Conservation (phyloP, 1,284 basidiomycete genomes). For the Anthracocystis setariae region DNA sequence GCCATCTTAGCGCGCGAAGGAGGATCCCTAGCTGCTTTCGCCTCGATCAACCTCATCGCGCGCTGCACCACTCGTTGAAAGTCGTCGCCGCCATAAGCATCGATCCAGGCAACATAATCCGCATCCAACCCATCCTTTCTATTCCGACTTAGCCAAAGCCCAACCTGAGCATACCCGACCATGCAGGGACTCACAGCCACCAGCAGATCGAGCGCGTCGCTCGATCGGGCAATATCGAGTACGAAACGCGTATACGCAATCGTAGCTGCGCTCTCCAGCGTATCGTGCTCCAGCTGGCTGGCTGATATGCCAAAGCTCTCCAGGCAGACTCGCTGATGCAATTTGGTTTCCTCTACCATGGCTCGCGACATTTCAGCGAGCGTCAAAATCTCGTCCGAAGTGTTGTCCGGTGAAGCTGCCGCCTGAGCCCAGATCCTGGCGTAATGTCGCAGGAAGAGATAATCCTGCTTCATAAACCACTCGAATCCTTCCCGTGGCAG, state of each 20-base stretch:
- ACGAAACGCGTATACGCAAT: slow-evolving; percentile 64
- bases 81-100: slow-evolving; percentile 78
- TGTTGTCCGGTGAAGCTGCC: slow-evolving; percentile 69
- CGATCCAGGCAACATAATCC: slow-evolving; percentile 75
- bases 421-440: slow-evolving; percentile 74
- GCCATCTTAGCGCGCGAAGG: slow-evolving; percentile 75
- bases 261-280: slow-evolving; percentile 57
- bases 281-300: slow-evolving; percentile 38
- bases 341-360: slow-evolving; percentile 52
- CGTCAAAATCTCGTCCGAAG: slow-evolving; percentile 75
- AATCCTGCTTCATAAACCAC: slow-evolving; percentile 81
- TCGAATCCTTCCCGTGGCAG: slow-evolving; percentile 77
- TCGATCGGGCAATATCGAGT: slow-evolving; percentile 60
- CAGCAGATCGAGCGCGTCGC: slow-evolving; percentile 78
- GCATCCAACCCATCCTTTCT: slow-evolving; percentile 12
- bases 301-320: slow-evolving; percentile 45
- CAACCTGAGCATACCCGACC: slow-evolving; percentile 93
- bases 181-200: slow-evolving; percentile 87
- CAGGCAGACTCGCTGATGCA: slow-evolving; percentile 55
- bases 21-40: slow-evolving; percentile 71
- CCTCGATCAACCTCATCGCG: slow-evolving; percentile 74
- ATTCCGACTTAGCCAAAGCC: slow-evolving; percentile 72
- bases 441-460: slow-evolving; percentile 71
- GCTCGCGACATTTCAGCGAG: slow-evolving; percentile 73
- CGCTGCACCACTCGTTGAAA: slow-evolving; percentile 78